Evolutionary conservation across 768 basidiomycete genomes (phyloP).

Genomic region (Lyophyllum decastes): DNA sequence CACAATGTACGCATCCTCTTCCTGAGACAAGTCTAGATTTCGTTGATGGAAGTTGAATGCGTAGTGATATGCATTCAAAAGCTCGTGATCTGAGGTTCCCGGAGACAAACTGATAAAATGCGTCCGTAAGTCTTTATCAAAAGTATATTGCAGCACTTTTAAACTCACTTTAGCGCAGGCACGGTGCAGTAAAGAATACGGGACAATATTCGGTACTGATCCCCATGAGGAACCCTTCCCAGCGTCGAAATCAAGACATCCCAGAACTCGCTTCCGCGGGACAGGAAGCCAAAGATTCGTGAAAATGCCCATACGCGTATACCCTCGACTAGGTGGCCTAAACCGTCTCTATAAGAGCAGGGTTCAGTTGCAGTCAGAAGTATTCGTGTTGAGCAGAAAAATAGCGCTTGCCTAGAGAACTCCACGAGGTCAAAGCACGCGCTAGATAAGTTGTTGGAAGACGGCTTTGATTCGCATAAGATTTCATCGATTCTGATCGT

Average conservation of each 20-base stretch:
- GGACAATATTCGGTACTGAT: constrained; percentile 7
- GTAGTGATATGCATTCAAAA: background rate
- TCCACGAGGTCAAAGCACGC: constrained; percentile 8
- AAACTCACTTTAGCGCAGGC: constrained; percentile 1
- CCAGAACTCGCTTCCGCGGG: constrained; percentile 5
- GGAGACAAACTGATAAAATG: constrained; percentile 3
- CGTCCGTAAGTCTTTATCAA: background rate
- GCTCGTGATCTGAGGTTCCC: background rate
- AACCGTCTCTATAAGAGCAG: background rate
- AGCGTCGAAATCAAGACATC: constrained; percentile 11
- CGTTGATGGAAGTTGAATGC: background rate
- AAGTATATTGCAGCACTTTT: background rate
- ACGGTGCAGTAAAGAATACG: constrained; percentile 6
- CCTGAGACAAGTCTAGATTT: background rate
- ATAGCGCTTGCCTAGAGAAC: background rate
- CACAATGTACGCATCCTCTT: background rate
- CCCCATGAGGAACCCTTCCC: constrained; percentile 7
- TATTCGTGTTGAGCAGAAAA: background rate
- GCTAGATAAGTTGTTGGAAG: background rate
- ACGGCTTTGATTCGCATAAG: constrained; percentile 1
- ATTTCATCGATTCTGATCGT: constrained; percentile 1
- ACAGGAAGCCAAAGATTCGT: constrained; percentile 4
- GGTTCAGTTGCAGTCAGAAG: background rate
- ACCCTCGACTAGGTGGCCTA: background rate
- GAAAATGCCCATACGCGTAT: constrained; percentile 8